Evolutionary conservation across 192 early-diverging fungal genomes (phyloP), one percentile per base, ranked within the genome.

Genomic region (Kappamyces sp.): DNA sequence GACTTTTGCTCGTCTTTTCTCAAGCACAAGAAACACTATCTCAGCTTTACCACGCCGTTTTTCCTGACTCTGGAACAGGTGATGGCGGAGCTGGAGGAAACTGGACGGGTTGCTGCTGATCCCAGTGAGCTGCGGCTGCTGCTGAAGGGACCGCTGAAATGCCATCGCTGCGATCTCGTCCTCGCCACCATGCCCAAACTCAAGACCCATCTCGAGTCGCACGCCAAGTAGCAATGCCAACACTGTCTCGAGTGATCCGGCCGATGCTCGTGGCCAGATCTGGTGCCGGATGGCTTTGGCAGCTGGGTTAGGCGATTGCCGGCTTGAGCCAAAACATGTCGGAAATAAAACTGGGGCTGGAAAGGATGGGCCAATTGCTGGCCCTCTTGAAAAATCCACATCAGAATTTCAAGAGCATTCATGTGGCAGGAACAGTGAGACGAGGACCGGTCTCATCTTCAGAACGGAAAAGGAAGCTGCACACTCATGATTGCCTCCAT

Each of bases 381-480:
- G 48, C 49, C 31, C 53, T 32, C 44, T 59, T 64, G 38, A 78
- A 55, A 64, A 74, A 52, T 49, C 87, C 87, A 1, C 73, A 87
- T 8, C 32, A 49, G 34, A 62, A 55, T 10, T 70, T 79, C 58
- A 55, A 66, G 13, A 68, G 80, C n/a, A 72, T 93, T 31, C 91
- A 93, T 66, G 86, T 93, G 1, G 88, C 88, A 3, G 91, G 91
- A 12, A 93, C 91, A 0, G 23, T 23, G 23, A 23, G 23, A 23
- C 23, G 23, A 23, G 23, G 23, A 23, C 23, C 23, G 23, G 23
- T 23, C 23, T 23, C 23, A 23, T 23, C 23, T 23, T 23, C 23
- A 23, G 23, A 93, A 93, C 63, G 91, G 91, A 47, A 93, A 93
- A 66, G 91, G 91, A 8, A 90, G 87, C 0, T 85, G 84, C 61